Evolutionary conservation across 2,329 filamentous ascomycete genomes (phyloP), one percentile per base, ranked within the genome.

Genomic region (Aspergillus puulaauensis): DNA sequence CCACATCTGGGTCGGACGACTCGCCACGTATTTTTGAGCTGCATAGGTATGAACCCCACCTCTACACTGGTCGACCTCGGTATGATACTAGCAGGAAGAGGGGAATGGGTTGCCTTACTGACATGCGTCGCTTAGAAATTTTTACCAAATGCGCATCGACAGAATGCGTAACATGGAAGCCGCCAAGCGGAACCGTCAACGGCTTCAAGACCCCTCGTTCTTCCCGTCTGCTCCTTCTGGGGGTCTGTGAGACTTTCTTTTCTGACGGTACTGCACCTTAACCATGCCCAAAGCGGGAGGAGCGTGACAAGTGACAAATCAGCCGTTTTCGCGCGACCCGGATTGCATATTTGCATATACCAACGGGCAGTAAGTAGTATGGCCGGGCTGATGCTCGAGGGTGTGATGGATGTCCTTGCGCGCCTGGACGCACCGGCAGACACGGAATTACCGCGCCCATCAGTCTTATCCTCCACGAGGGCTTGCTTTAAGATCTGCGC

Each of bases 211-310:
- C 69, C 90, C 91, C 1, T 84, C 82, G 24, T 85, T 89, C 58
- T 98, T 98, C 69, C 95, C 95, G 1, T 89, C 90, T 43, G 91
- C 95, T 1, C 93, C 93, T 2, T 89, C 85, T 52, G 83, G 83
- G 41, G 75, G 75, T 19, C 59, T 77, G 51, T 74, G 48, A 67
- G 33, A 21, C 44, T 37, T 35, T 31, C 39, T 27, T 27, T 27
- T 27, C 24, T 31, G 8, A 53, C 14, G 19, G n/a, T n/a, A 7
- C 54, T 46, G 56, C 23, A 6, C 4, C 50, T n/a, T 21, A 15
- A 4, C 37, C 43, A 37, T 45, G 12, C 49, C 11, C 17, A 19
- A 23, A 41, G 24, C 23, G 27, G 39, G 15, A 19, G 17, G 23
- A 15, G 8, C 9, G 19, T 33, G 41, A 31, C 14, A 37, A 21